A percentile compares a stretch with the other conserved stretches of the same genome.
Conservation (phyloP, 257 asterid species). For the Solanum etuberosum region DNA sequence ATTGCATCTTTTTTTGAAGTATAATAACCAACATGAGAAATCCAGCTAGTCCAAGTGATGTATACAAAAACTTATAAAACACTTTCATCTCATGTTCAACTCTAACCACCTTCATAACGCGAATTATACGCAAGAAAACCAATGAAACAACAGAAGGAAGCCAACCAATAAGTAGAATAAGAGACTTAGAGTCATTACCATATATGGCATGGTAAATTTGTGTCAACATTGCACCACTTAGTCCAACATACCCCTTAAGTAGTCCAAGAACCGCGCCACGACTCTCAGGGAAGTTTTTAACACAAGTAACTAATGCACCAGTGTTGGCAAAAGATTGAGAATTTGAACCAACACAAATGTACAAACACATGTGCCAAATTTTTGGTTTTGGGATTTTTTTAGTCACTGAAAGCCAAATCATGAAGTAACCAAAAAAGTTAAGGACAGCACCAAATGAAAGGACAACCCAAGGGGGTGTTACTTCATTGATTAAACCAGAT, state of each 20-base stretch:
- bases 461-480: background rate
- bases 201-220: conserved; percentile 35
- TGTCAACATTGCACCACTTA: conserved; percentile 48
- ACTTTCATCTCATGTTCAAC: conserved; percentile 34
- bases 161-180: conserved; percentile 50
- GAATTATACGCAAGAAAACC: conserved; percentile 28
- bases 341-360: background rate
- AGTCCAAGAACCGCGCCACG: conserved; percentile 42
- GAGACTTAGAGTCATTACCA: conserved; percentile 18
- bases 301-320: background rate
- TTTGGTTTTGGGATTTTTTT: background rate
- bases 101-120: conserved; percentile 30
- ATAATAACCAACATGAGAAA: conserved; percentile 33
- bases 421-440: background rate
- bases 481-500: background rate
- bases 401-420: background rate
- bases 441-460: background rate
- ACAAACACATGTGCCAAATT: background rate
- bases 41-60: conserved; percentile 39
- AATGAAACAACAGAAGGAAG: conserved; percentile 42
- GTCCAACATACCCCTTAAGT: conserved; percentile 43
- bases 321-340: conserved; percentile 1
- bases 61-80: conserved; percentile 30
- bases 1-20: conserved; percentile 17
- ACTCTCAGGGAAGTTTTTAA: conserved; percentile 16